Evolutionary conservation across 768 basidiomycete genomes (phyloP).

Genomic region (Rickenella mellea): DNA sequence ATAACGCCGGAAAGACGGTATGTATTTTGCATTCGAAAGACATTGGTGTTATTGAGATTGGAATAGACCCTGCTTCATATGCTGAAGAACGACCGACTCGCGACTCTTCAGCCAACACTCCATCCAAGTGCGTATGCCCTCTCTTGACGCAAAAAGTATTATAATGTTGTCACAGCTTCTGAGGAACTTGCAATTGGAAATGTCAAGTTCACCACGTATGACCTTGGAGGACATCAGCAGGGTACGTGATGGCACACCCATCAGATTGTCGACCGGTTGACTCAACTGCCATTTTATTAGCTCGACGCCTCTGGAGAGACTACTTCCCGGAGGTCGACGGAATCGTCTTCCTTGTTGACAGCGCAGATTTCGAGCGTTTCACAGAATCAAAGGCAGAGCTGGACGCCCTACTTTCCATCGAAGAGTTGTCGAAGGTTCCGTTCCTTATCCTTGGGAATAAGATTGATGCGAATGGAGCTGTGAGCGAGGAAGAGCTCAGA

Average conservation of each 20-base stretch:
- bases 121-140: constrained; percentile 71
- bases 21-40: constrained; percentile 14
- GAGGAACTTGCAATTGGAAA: constrained; percentile 98
- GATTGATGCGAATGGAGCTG: constrained; percentile 97
- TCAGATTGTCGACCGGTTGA: neutral
- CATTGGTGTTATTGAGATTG: neutral
- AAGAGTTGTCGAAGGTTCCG: constrained; percentile 90
- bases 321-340: constrained; percentile 99
- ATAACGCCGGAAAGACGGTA: constrained; percentile 99
- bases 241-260: constrained; percentile 35
- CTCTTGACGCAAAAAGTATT: constrained; percentile 6
- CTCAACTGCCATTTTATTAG: constrained; percentile 23
- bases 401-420: constrained; percentile 90
- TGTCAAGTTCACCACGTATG: constrained; percentile 98
- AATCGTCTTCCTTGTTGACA: constrained; percentile 97
- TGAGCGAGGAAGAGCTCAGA: constrained; percentile 94
- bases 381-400: constrained; percentile 95
- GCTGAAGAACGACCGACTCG: constrained; percentile 98
- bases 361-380: constrained; percentile 94
- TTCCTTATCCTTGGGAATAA: constrained; percentile 99
- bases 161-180: constrained; percentile 53
- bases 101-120: constrained; percentile 94
- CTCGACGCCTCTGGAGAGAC: constrained; percentile 97
- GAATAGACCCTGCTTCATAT: constrained; percentile 89
- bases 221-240: constrained; percentile 95